Conservation (phyloP, 768 basidiomycete species). For the Sarcodon sp. region DNA sequence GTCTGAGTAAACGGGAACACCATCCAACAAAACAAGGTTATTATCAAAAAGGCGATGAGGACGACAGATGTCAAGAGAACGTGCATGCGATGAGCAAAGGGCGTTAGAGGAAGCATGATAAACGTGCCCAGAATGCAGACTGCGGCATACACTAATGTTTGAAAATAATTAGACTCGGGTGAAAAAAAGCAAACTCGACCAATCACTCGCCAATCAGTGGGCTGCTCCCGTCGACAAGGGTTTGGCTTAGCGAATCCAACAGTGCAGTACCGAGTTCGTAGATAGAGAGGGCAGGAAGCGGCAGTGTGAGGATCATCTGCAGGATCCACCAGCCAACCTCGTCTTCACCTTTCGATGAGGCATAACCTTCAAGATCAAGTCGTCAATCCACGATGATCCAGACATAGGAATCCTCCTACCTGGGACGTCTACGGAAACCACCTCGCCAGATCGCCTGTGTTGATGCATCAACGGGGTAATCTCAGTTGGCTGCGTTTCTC, state of each 20-base stretch:
- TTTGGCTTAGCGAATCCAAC: slow-evolving; percentile 38
- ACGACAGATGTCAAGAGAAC: slow-evolving; percentile 21
- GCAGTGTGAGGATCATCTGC: slow-evolving; percentile 42
- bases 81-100: slow-evolving; percentile 46
- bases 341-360: slow-evolving; percentile 6
- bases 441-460: slow-evolving; percentile 13
- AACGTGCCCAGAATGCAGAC: slow-evolving; percentile 34
- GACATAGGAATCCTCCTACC: slow-evolving; percentile 5
- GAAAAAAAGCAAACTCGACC: neutral
- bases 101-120: slow-evolving; percentile 45
- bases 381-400: neutral
- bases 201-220: slow-evolving; percentile 30
- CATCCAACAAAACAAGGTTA: slow-evolving; percentile 28
- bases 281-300: slow-evolving; percentile 38
- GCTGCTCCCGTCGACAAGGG: slow-evolving; percentile 48
- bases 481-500: slow-evolving; percentile 35
- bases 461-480: slow-evolving; percentile 40
- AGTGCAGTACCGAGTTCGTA: slow-evolving; percentile 36
- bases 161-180: slow-evolving; percentile 1
- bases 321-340: slow-evolving; percentile 42
- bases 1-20: slow-evolving; percentile 51
- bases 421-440: neutral
- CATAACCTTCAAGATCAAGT: neutral
- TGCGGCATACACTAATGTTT: slow-evolving; percentile 32
- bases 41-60: slow-evolving; percentile 23